Base-by-base conservation (phyloP, 768 basidiomycete species). In the Suillus americanus region DNA sequence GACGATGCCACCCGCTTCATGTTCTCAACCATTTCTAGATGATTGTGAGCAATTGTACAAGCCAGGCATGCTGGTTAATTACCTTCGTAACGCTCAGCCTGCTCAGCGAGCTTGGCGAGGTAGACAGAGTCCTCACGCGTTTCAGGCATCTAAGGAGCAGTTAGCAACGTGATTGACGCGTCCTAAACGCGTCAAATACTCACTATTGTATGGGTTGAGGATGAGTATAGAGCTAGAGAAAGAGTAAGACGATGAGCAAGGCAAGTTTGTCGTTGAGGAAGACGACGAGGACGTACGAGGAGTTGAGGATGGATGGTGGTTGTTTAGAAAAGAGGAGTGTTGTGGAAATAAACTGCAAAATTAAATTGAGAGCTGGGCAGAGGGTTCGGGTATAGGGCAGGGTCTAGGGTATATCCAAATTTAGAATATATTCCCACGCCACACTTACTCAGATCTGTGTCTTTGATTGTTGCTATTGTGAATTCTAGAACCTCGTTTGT, bases 31-130 rank as follows among this genome's bases (percentile, higher is more conserved):
- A 97, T 97, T 81, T 97, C 93, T 89, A 79, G 33, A 55, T 64
- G 68, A 50, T 65, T 67, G 66, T 64, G 62, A 66, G 63, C 40
- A 45, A 60, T 60, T 41, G 62, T 28, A 50, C 18, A 41, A 60
- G 33, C 62, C 5, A 7, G 28, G 3, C 3, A 56, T 38, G 20
- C 16, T 33, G 20, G 3, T 43, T 33, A 75, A 82, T 59, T 51
- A 91, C 96, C 96, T 85, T 98, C 96, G 79, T 98, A 99, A 60
- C 97, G 96, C 87, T 99, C 96, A 73, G 97, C 97, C 85, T 98
- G 95, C 85, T 98, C 95, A 78, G 95, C 94, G 85, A 98, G 95
- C 93, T 99, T 99, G 84, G 97, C 96, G 82, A 97, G 95, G 87
- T 98, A 99, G 81, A 99, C 96, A 73, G 91, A 94, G 81, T 96